These are phyloP conservation scores for Rostrohypoxylon terebratum DNA, from an alignment of 495 filamentous ascomycete genomes.

Conservation along the genomic window DNA sequence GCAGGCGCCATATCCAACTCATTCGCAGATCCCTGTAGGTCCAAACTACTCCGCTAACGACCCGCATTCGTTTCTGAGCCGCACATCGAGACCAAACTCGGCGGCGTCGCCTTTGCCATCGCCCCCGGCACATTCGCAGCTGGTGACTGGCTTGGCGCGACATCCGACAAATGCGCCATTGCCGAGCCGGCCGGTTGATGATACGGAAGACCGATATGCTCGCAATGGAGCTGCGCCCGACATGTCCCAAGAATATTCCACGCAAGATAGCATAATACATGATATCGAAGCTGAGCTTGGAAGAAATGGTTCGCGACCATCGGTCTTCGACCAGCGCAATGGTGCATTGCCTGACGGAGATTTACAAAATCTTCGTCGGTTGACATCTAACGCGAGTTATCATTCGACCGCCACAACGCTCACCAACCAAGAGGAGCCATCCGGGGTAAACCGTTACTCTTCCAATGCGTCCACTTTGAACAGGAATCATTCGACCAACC, in stretches of 20 bases:
- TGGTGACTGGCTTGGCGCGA: slow-evolving; percentile 54
- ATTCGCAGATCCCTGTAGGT: slow-evolving; percentile 61
- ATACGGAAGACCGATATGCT: slow-evolving; percentile 56
- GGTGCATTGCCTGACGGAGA: slow-evolving; percentile 58
- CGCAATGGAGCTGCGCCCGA: slow-evolving; percentile 43
- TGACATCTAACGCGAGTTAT: slow-evolving; percentile 53
- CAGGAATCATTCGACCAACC: slow-evolving; percentile 53
- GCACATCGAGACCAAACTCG: slow-evolving; percentile 58
- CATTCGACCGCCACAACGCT: slow-evolving; percentile 63
- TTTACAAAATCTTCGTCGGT: slow-evolving; percentile 57
- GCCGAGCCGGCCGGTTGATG: slow-evolving; percentile 63
- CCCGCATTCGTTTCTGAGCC: slow-evolving; percentile 54
- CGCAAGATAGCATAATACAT: slow-evolving; percentile 64
- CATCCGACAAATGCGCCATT: slow-evolving; percentile 68
- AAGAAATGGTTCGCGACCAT: slow-evolving; percentile 44
- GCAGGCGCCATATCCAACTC: slow-evolving; percentile 59
- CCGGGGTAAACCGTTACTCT: slow-evolving; percentile 55
- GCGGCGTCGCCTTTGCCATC: slow-evolving; percentile 57
- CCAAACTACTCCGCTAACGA: slow-evolving; percentile 59
- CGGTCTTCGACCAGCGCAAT: slow-evolving; percentile 52
- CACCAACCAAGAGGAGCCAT: slow-evolving; percentile 46
- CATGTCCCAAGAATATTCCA: slow-evolving; percentile 50
- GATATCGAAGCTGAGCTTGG: slow-evolving; percentile 66
- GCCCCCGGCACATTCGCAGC: slow-evolving; percentile 50
- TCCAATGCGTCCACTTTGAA: slow-evolving; percentile 64